Evolutionary conservation across 257 asterid species (phyloP).

Genomic region (Handroanthus guayacan): DNA sequence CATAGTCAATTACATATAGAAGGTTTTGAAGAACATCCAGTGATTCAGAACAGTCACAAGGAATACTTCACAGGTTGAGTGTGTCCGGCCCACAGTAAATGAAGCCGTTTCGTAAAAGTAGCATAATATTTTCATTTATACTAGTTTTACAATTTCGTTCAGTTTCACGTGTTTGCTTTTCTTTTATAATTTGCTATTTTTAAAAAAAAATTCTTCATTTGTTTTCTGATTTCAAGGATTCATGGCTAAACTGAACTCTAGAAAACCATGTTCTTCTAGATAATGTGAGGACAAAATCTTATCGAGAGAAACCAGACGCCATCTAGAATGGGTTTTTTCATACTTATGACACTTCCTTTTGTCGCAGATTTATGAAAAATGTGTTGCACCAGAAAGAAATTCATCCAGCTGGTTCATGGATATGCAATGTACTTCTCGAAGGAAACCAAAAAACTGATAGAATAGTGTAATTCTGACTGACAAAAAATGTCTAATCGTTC

Average conservation of each 20-base stretch:
- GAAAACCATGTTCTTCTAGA: background rate
- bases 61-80: constrained; percentile 1
- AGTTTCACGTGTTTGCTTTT: background rate
- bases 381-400: background rate
- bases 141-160: background rate
- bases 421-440: background rate
- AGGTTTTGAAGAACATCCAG: constrained; percentile 1
- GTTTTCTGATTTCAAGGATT: constrained; percentile 8
- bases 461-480: background rate
- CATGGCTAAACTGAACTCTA: constrained; percentile 1
- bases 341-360: background rate
- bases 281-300: background rate
- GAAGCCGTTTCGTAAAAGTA: constrained; percentile 1
- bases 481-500: constrained; percentile 22
- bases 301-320: background rate
- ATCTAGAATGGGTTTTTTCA: background rate
- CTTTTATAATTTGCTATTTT: background rate
- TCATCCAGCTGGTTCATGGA: background rate
- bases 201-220: background rate
- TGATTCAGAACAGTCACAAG: constrained; percentile 2
- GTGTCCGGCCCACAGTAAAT: constrained; percentile 9
- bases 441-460: background rate
- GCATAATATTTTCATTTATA: background rate
- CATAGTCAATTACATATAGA: constrained; percentile 1
- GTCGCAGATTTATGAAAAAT: background rate